Conservation (phyloP, 2,329 filamentous ascomycete species). For the Pseudogymnoascus sp. region DNA sequence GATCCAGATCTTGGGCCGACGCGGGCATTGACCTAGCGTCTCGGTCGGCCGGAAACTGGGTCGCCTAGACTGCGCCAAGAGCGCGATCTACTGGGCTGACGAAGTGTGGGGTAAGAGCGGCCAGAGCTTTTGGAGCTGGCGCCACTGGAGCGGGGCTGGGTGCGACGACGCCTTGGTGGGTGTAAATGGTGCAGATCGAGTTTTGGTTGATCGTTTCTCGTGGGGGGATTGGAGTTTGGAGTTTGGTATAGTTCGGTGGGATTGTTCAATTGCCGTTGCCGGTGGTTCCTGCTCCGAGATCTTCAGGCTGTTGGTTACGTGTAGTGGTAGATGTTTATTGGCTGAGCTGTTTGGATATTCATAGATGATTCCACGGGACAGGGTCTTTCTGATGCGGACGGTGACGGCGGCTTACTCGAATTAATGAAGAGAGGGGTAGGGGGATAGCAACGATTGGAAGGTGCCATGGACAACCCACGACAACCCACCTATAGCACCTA, state of each 20-base stretch:
- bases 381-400: neutral
- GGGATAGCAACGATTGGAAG: neutral
- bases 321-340: neutral
- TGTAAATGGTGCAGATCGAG: neutral
- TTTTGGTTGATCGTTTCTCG: neutral
- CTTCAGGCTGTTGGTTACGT: neutral
- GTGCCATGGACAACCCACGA: neutral
- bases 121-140: neutral
- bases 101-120: slow-evolving; percentile 7
- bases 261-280: neutral
- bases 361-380: neutral
- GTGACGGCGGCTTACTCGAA: neutral
- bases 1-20: neutral
- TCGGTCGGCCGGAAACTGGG: neutral
- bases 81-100: neutral
- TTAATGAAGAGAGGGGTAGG: neutral
- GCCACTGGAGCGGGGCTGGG: slow-evolving; percentile 3
- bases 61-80: neutral
- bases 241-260: neutral
- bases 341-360: neutral
- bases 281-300: slow-evolving; percentile 6
- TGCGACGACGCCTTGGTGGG: neutral
- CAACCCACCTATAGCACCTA: slow-evolving; percentile 1
- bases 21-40: neutral
- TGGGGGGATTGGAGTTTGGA: neutral